Percentiles rank a stretch among this genome's conserved stretches.
Evolutionary conservation across 2,329 filamentous ascomycete genomes (phyloP).

Genomic region (Paecilomyces variotii): DNA sequence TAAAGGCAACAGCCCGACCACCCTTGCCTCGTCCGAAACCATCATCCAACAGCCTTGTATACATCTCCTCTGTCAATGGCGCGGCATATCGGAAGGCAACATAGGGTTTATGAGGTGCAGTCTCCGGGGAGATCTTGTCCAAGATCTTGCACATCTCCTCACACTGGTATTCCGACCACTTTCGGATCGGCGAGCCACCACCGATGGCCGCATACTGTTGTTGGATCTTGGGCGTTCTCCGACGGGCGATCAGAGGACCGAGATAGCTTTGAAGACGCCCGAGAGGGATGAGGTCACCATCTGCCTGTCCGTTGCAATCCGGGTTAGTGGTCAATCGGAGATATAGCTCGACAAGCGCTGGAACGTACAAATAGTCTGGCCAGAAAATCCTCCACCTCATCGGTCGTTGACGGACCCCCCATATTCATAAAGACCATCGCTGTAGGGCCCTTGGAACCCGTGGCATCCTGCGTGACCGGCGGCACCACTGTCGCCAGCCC

Average conservation of each 20-base stretch:
- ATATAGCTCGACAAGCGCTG: constrained; percentile 10
- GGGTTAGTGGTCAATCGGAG: constrained; percentile 3
- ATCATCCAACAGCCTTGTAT: constrained; percentile 70
- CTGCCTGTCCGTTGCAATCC: constrained; percentile 51
- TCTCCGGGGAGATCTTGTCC: constrained; percentile 82
- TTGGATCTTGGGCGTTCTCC: constrained; percentile 91
- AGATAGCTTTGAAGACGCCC: constrained; percentile 85
- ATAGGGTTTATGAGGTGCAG: constrained; percentile 93
- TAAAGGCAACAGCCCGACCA: constrained; percentile 93
- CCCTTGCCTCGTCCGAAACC: constrained; percentile 84
- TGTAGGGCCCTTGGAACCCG: constrained; percentile 68
- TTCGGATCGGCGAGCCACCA: constrained; percentile 93
- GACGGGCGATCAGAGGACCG: constrained; percentile 74
- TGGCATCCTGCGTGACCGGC: constrained; percentile 70
- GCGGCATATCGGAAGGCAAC: constrained; percentile 94
- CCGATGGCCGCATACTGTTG: constrained; percentile 94
- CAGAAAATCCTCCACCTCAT: constrained; percentile 83
- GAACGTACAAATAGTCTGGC: constrained; percentile 78
- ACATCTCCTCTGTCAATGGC: constrained; percentile 91
- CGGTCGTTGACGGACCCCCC: constrained; percentile 83
- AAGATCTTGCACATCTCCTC: constrained; percentile 96
- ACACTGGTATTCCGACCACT: constrained; percentile 94
- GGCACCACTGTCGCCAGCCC: constrained; percentile 56
- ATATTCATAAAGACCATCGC: constrained; percentile 99
- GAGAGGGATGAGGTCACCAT: constrained; percentile 91